Percentiles rank a stretch among this genome's conserved stretches.
These are phyloP conservation scores for Stagonosporopsis chrysanthemi DNA, from an alignment of 2,329 filamentous ascomycete genomes.

Conservation along the genomic window DNA sequence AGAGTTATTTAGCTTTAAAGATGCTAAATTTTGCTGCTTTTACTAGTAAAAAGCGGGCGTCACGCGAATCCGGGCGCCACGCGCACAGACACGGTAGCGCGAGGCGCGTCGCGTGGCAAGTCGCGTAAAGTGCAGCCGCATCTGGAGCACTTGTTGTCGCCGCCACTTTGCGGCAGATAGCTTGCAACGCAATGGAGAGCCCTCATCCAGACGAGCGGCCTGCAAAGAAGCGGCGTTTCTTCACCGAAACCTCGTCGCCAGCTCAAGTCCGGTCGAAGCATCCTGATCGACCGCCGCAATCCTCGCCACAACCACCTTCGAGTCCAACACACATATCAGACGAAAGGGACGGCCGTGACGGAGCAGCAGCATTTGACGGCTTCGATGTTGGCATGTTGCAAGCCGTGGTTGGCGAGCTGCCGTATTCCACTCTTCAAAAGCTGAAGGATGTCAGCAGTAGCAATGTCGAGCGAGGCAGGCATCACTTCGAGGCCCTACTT, in stretches of 20 bases:
- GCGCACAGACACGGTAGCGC: conserved; percentile 27
- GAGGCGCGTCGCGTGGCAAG: conserved; percentile 43
- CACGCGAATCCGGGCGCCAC: no score
- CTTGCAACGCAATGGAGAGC: conserved; percentile 43
- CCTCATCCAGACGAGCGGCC: conserved; percentile 61
- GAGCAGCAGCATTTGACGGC: conserved; percentile 33
- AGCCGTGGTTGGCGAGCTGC: conserved; percentile 65
- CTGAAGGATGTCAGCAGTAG: conserved; percentile 60
- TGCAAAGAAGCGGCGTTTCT: conserved; percentile 69
- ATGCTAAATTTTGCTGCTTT: no score
- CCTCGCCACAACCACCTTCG: conserved; percentile 40
- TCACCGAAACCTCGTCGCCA: conserved; percentile 60
- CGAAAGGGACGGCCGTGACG: conserved; percentile 17
- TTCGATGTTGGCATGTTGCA: conserved; percentile 65
- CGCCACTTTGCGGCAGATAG: neutral
- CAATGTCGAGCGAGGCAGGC: conserved; percentile 61
- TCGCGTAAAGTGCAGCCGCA: conserved; percentile 6
- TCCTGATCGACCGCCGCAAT: conserved; percentile 39
- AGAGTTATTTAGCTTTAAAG: no score
- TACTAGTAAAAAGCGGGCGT: no score
- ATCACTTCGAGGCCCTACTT: neutral
- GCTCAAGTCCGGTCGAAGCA: conserved; percentile 23
- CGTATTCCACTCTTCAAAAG: conserved; percentile 54
- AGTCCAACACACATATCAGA: conserved; percentile 16
- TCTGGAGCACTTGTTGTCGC: neutral